Evolutionary conservation across 495 filamentous ascomycete genomes (phyloP).

Genomic region (Aspergillus ostianus): DNA sequence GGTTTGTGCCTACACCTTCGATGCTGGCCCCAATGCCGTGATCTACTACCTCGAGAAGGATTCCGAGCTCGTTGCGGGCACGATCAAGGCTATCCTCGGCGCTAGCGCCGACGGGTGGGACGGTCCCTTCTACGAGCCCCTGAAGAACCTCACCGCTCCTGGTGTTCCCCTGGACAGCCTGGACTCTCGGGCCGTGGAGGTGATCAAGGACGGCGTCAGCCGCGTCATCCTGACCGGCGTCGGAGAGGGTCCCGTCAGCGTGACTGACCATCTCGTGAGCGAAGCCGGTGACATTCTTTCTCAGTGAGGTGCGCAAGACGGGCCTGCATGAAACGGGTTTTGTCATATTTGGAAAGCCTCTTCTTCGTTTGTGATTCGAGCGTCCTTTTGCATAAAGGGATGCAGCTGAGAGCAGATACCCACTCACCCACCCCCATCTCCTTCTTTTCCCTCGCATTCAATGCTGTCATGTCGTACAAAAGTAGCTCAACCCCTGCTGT

Average conservation of each 20-base stretch:
- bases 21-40: slow-evolving; percentile 95
- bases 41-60: slow-evolving; percentile 88
- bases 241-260: slow-evolving; percentile 81
- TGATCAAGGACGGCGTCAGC: slow-evolving; percentile 75
- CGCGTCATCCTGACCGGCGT: slow-evolving; percentile 89
- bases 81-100: slow-evolving; percentile 56
- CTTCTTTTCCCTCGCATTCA: background rate
- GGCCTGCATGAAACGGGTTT: no score
- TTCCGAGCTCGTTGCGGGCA: slow-evolving; percentile 65
- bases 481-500: background rate
- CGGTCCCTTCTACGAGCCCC: slow-evolving; percentile 43
- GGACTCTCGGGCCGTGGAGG: slow-evolving; percentile 53
- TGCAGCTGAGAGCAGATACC: slow-evolving; percentile 6
- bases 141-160: slow-evolving; percentile 46
- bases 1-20: slow-evolving; percentile 93
- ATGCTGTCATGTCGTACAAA: background rate
- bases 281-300: slow-evolving; percentile 60
- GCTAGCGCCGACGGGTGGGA: slow-evolving; percentile 61
- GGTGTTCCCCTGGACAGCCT: slow-evolving; percentile 49
- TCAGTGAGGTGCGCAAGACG: slow-evolving; percentile 13
- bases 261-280: slow-evolving; percentile 73
- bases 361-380: background rate
- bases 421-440: background rate
- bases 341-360: background rate
- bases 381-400: background rate